Base-by-base conservation (phyloP, 805 yeast genomes). In the Diddensiella caesifluorescens region DNA sequence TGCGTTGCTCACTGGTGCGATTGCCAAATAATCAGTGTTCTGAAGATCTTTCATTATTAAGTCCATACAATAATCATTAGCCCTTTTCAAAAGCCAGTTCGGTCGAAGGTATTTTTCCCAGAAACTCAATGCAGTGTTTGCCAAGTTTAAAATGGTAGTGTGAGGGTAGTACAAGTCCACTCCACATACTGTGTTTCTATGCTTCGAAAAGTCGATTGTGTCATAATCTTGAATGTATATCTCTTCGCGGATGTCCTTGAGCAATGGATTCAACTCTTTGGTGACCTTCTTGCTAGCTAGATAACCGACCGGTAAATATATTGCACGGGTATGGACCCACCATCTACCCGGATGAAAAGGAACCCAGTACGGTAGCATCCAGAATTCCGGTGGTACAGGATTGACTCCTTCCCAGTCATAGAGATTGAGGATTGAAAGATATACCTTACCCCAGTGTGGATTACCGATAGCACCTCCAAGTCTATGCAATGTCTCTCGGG, bases 281-380 rank as follows among this genome's bases (percentile, higher is more conserved):
- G 70, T 65, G 27, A 71, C 67, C 42, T 65, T 65, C 22, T 73
- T 69, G 37, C 84, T 67, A 10, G 83, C 77, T 5, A 92, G 59
- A 59, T 90, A 92, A 13, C 96, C 90, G 54, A 90, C 66, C 0
- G 97, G 89, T 25, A 84, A 61, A 55, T 89, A 92, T 18, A 92
- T 85, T 0, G 92, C 95, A 43, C 99, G 70, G 0, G 97, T 89
- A 57, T 92, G 99, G 18, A 90, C 96, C 99, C 99, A 92, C 98
- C 97, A 92, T 57, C 85, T 75, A 26, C 89, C 94, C 1, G 99
- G 98, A 57, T 92, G 97, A 30, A 88, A 69, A 0, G 95, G 95
- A 1, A 82, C 55, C 37, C 70, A 57, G 47, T 87, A 84, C 1
- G 98, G 99, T 31, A 90, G 62, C 45, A 82, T 62, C 92, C 95